Evolutionary conservation across 495 filamentous ascomycete genomes (phyloP), one percentile per base, ranked within the genome.

Genomic region (Annulohypoxylon bovei): DNA sequence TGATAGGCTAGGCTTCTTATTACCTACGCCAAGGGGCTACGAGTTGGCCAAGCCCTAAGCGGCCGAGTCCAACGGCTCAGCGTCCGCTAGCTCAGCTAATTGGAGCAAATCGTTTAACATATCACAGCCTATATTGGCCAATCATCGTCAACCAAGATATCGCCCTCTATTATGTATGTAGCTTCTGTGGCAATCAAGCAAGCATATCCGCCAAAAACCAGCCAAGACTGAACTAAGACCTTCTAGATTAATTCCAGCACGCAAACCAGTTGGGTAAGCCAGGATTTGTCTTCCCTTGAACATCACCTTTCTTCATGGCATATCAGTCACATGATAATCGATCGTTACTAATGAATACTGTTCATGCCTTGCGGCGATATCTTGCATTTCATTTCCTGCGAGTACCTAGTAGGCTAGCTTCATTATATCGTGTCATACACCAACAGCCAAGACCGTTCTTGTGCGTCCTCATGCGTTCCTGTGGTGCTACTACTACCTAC

Each of bases 181-280:
- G 44, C 44, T 37, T 55, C 7, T 32, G 56, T 65, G 53, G 62
- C 62, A 56, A 58, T 28, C 49, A 47, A 47, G 46, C 50, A 33
- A 35, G 40, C 40, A 57, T 12, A 18, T 32, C 18, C 11, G 2
- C 3, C 23, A 7, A 12, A 12, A 4, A 28, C 30, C 32, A 37
- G 22, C 23, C 40, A 33, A 33, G 27, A 32, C 8, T 4, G 14
- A 35, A 7, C 58, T 18, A 40, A n/a, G 12, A 12, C 11, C 66
- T 69, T 70, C 67, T 65, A 65, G 60, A 64, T 30, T 55, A 12
- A 65, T 70, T 70, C 67, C 46, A 61, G 22, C 33, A 35, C 49
- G 52, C 58, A 32, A 47, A 14, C 40, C 18, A 35, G 35, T n/a
- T 35, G n/a, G n/a, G n/a, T n/a, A 14, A 50, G 14, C 11, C 23